Conservation (phyloP, 2,329 filamentous ascomycete species). For the Penicillium olsonii region DNA sequence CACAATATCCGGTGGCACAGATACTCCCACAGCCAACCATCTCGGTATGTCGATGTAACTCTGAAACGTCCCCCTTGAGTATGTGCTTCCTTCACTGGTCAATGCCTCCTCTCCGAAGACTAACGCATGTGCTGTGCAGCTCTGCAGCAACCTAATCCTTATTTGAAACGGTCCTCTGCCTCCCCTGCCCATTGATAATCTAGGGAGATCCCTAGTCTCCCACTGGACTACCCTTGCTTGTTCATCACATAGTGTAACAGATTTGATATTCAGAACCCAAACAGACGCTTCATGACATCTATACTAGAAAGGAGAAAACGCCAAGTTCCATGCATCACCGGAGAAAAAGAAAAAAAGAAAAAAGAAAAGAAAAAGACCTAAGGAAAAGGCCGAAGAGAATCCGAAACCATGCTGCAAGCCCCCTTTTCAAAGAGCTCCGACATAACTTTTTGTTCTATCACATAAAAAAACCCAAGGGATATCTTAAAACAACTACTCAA, state of each 20-base stretch:
- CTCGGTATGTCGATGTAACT: slow-evolving; percentile 25
- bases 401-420: slow-evolving; percentile 4
- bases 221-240: slow-evolving; percentile 7
- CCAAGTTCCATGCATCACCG: slow-evolving; percentile 25
- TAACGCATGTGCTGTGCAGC: neutral
- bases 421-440: neutral
- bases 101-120: neutral
- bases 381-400: too few relatives aligned
- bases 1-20: neutral
- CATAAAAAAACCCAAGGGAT: slow-evolving; percentile 22
- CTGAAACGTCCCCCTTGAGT: slow-evolving; percentile 25
- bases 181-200: neutral
- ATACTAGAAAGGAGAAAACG: slow-evolving; percentile 17
- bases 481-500: slow-evolving; percentile 25
- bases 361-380: too few relatives aligned
- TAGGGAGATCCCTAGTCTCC: slow-evolving; percentile 10
- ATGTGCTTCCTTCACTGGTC: neutral
- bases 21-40: neutral
- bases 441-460: slow-evolving; percentile 21
- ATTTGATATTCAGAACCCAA: slow-evolving; percentile 12
- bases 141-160: neutral
- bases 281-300: slow-evolving; percentile 13
- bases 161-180: neutral
- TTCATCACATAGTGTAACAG: slow-evolving; percentile 5
- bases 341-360: slow-evolving; percentile 9